Base-by-base conservation (phyloP, 352 stramenopile genomes). In the Pythium insidiosum region DNA sequence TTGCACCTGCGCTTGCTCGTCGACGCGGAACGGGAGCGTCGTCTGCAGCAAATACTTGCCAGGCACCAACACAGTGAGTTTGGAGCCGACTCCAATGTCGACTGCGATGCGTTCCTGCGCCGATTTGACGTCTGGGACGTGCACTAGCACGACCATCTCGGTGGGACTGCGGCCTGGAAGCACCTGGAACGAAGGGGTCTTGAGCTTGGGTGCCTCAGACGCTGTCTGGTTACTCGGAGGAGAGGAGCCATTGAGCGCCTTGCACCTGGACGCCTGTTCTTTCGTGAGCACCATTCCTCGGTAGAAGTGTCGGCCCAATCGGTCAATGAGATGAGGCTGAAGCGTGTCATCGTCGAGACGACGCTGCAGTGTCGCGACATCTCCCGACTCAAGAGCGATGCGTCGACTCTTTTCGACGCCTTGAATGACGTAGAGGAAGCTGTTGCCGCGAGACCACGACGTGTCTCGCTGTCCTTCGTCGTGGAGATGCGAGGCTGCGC, bases 381-480 rank as follows among this genome's bases (percentile, higher is more conserved):
- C 63, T 11, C 66, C 62, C 6, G 22, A 3, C 0, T 43, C 21
- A 0, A 81, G 31, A 0, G 45, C 25, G 12, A 61, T 5, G 5
- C 60, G 53, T 1, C 70, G 73, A 18, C 16, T 26, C 5, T 21
- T 24, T n/a, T 87, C 66, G 5, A 47, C 25, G 3, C 70, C 77
- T 24, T 65, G 61, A 13, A 86, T 51, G 4, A 56, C 74, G 46
- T 87, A 87, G 21, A 86, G 38, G 23, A 84, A 87, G 47, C 74
- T 89, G 46, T 78, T 87, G 30, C 61, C 74, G 6, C 73, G 65
- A 19, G 69, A 87, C 68, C 73, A 90, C 6, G 68, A 60, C 5
- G 62, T 82, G 12, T 87, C 63, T 46, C 57, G 64, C 41, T 80
- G 66, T 11, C 55, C 70, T 63, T 82, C 74, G 65, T 87, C 70